These are phyloP conservation scores for Candida freyschussii DNA, from an alignment of 1,139 yeast genomes.

Conservation along the genomic window DNA sequence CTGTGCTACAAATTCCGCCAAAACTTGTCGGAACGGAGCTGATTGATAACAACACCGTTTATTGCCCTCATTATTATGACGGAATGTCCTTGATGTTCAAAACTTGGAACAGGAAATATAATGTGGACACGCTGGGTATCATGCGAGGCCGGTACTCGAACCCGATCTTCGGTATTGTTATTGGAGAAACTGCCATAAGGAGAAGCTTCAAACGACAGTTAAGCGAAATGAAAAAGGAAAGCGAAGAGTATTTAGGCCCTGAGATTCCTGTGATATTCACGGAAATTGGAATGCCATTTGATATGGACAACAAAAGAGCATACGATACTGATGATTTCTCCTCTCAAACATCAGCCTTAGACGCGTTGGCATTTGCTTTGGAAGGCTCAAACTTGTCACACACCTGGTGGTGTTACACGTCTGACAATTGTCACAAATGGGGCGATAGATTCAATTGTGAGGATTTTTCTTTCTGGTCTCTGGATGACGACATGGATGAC, in stretches of 20 bases:
- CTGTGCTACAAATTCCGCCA: conserved; percentile 81
- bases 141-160: conserved; percentile 70
- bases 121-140: conserved; percentile 89
- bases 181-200: conserved; percentile 77
- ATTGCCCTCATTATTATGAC: conserved; percentile 88
- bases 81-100: conserved; percentile 91
- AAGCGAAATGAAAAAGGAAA: conserved; percentile 57
- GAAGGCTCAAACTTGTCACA: conserved; percentile 70
- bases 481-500: conserved; percentile 43
- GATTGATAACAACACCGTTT: conserved; percentile 62
- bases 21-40: conserved; percentile 47
- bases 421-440: conserved; percentile 66
- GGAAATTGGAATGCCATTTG: conserved; percentile 97
- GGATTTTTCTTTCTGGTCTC: conserved; percentile 83
- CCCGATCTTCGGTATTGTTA: conserved; percentile 71
- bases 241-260: conserved; percentile 50
- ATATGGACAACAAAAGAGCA: conserved; percentile 77
- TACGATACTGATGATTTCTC: conserved; percentile 58
- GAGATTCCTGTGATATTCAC: conserved; percentile 69
- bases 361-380: conserved; percentile 73
- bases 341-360: conserved; percentile 77
- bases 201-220: conserved; percentile 68
- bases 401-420: conserved; percentile 83
- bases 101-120: conserved; percentile 69
- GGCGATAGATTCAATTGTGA: conserved; percentile 95